Evolutionary conservation across 768 basidiomycete genomes (phyloP).

Genomic region (Leucosporidium yakuticum): DNA sequence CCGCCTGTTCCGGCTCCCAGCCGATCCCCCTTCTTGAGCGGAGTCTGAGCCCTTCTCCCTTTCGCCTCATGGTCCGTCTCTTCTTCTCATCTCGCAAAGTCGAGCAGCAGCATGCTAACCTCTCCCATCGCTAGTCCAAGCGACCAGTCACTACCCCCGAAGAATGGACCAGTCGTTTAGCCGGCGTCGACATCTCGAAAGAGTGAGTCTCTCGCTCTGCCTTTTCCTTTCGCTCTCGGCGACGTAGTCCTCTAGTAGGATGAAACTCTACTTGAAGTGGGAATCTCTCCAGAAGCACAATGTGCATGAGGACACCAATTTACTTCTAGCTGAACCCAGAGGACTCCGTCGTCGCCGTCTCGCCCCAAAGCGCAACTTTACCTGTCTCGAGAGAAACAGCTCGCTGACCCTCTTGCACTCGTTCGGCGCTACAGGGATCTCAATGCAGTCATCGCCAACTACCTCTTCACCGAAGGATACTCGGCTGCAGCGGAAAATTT

Average conservation of each 20-base stretch:
- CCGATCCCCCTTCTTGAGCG: not conserved
- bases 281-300: slow-evolving; percentile 88
- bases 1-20: not conserved
- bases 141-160: slow-evolving; percentile 56
- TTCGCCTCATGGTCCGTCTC: slow-evolving; percentile 9
- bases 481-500: slow-evolving; percentile 94
- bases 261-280: slow-evolving; percentile 71
- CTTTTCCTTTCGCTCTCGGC: slow-evolving; percentile 8
- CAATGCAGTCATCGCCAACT: slow-evolving; percentile 91
- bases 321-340: slow-evolving; percentile 56
- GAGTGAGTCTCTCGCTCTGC: slow-evolving; percentile 67
- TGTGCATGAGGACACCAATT: slow-evolving; percentile 69
- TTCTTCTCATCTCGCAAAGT: not conserved
- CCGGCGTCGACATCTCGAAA: slow-evolving; percentile 77
- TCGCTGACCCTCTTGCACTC: slow-evolving; percentile 29
- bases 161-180: slow-evolving; percentile 79
- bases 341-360: slow-evolving; percentile 11
- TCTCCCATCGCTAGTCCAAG: slow-evolving; percentile 10
- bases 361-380: slow-evolving; percentile 8
- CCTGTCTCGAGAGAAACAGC: not conserved
- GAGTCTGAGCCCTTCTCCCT: not conserved
- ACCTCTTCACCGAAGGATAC: slow-evolving; percentile 95
- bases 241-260: slow-evolving; percentile 37
- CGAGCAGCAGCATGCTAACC: not conserved
- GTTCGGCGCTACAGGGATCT: slow-evolving; percentile 60